Base-by-base conservation (phyloP, 2,329 filamentous ascomycete genomes). In the Didymella lethalis region DNA sequence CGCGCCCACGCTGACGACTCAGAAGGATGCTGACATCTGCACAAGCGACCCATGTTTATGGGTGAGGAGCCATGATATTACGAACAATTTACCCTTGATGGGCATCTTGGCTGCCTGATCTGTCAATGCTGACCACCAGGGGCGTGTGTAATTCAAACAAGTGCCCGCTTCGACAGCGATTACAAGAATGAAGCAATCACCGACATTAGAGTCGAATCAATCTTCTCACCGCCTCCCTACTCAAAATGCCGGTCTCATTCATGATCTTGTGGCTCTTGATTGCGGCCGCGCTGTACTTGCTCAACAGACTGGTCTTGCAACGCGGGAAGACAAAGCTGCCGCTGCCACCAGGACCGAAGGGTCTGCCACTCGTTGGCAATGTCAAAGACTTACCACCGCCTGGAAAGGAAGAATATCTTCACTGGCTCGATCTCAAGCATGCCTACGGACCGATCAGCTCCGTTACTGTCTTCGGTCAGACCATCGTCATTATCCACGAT, bases 331-430 rank as follows among this genome's bases (percentile, higher is more conserved):
- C 26, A 20, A 48, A 38, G n/a, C 40, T 50, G 25, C 69, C 71
- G 1, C 70, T 83, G 0, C 84, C 83, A 1, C 84, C 83, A 1
- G 84, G 84, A 0, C 84, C 84, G 0, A 81, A 74, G 41, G 77
- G 77, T 0, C 64, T 81, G 7, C 82, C 82, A 0, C 7, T 86
- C 0, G 18, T 86, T 1, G 84, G 84, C 2, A 86, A 85, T 60
- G 59, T 85, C 12, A 61, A 63, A 0, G 82, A 85, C 57, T 69
- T 86, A 7, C 84, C 32, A 0, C 66, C 74, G 0, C 46, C 69
- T 8, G 75, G 71, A 0, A 58, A 60, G 4, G 74, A 68, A 4
- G 80, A 82, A 49, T 80, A 72, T 65, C 55, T 75, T 7, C 79
- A 82, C 54, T 83, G 80, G 80, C 57, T 78, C 0, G 73, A 80